Conservation (phyloP, 345 rosid genomes). For the Moricandia arvensis region DNA sequence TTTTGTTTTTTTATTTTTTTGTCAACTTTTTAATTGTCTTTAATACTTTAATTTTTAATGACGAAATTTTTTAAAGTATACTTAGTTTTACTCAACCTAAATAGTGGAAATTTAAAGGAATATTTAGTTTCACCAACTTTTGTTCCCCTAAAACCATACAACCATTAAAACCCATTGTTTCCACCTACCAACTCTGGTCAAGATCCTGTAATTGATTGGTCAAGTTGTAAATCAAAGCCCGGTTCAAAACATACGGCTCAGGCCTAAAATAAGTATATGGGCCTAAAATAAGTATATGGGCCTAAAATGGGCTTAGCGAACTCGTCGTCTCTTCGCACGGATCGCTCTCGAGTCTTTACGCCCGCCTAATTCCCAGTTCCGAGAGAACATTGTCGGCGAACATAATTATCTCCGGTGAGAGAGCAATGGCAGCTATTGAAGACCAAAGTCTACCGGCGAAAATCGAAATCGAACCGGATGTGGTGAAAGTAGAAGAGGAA, state of each 20-base stretch:
- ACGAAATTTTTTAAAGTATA: too few relatives aligned
- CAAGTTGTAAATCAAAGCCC: not conserved
- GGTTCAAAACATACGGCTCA: not conserved
- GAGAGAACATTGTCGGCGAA: conserved; percentile 20
- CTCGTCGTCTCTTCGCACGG: not conserved
- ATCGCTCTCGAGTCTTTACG: not conserved
- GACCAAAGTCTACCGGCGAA: conserved; percentile 29
- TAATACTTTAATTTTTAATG: too few relatives aligned
- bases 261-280: not conserved
- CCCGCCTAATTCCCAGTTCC: not conserved
- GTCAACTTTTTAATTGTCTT: too few relatives aligned
- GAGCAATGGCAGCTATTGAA: conserved; percentile 36
- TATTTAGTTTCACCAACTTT: not conserved
- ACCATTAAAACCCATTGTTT: not conserved
- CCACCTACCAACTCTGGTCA: not conserved
- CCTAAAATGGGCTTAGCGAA: not conserved
- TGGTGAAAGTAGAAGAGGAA: conserved; percentile 2
- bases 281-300: not conserved
- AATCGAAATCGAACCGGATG: conserved; percentile 14
- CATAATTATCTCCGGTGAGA: not conserved
- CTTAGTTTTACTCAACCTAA: too few relatives aligned
- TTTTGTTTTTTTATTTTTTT: too few relatives aligned
- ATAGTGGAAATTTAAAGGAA: not conserved
- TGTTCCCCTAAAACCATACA: not conserved
- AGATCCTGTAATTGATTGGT: not conserved